Conservation (phyloP, 768 basidiomycete genomes). For the Tricholomella constricta region DNA sequence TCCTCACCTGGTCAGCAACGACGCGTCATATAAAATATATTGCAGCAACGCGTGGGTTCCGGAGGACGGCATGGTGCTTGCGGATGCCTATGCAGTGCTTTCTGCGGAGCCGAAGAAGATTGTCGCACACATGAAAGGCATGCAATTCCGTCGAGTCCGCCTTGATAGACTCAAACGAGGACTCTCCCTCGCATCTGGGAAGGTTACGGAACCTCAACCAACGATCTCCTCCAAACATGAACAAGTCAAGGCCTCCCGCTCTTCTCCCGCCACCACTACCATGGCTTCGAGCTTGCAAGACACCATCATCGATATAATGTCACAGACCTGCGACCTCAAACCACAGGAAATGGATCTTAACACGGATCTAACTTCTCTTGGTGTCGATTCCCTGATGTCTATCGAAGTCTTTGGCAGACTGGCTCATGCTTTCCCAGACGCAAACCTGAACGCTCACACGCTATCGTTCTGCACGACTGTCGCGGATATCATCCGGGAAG, state of each 20-base stretch:
- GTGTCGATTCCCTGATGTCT: slow-evolving; percentile 65
- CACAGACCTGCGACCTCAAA: slow-evolving; percentile 44
- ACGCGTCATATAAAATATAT: slow-evolving; percentile 50
- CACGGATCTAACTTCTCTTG: slow-evolving; percentile 51
- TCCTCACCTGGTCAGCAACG: slow-evolving; percentile 40
- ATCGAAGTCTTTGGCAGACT: slow-evolving; percentile 54
- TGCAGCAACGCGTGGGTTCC: slow-evolving; percentile 47
- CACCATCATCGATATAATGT: slow-evolving; percentile 39
- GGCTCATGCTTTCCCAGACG: slow-evolving; percentile 33
- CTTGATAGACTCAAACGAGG: slow-evolving; percentile 50
- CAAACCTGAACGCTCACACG: slow-evolving; percentile 28
- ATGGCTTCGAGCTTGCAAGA: slow-evolving; percentile 21
- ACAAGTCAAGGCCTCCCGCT: neutral
- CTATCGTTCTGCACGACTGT: slow-evolving; percentile 39
- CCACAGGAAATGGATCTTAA: slow-evolving; percentile 33
- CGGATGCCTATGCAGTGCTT: slow-evolving; percentile 54
- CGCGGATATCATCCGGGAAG: slow-evolving; percentile 34
- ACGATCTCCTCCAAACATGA: slow-evolving; percentile 1
- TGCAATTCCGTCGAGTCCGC: slow-evolving; percentile 59
- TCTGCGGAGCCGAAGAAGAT: slow-evolving; percentile 37
- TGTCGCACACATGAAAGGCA: slow-evolving; percentile 57
- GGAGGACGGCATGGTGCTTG: slow-evolving; percentile 46
- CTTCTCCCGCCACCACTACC: neutral
- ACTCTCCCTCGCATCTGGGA: slow-evolving; percentile 39
- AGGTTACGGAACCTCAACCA: neutral